Evolutionary conservation across 495 filamentous ascomycete species (phyloP), one percentile per base, ranked within the genome.

Genomic region (Echria macrotheca): DNA sequence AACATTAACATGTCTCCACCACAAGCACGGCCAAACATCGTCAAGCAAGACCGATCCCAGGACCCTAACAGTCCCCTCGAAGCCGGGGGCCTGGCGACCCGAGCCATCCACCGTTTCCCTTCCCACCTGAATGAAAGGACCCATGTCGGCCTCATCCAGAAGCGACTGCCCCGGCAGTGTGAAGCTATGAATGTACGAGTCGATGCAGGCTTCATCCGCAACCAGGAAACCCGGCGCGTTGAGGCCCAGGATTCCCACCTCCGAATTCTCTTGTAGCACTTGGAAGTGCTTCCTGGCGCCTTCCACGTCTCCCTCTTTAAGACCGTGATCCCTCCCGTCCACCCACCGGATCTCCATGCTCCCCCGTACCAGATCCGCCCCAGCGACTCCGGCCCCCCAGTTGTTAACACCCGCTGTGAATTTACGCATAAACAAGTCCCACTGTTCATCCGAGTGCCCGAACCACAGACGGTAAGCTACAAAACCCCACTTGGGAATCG

Each of bases 381-480:
- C 44, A 3, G 25, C 37, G 1, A 47, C 45, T 9, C 41, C 54
- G 7, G 24, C 35, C 1, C 46, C 46, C 45, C 50, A 53, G 15
- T 18, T 28, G 12, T 24, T 28, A 0, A 50, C 45, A 41, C 53
- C 41, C n/a, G 2, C 7, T 15, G 24, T 24, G n/a, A 57, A 57
- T 26, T 12, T 25, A 9, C 21, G 12, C 19, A 47, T 2, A 43
- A 57, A 54, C 15, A 2, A 0, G 17, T 11, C 24, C 55, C 55
- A 57, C 19, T 54, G 19, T 1, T 36, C 50, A 4, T 44, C 49
- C 7, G 46, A 47, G 14, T 47, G 41, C 0, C 42, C 40, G 32
- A 53, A 47, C 9, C n/a, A 47, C n/a, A 57, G 1, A 28, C 50
- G 46, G 41, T 57, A 57, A 21, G 11, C 55, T 4, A 57, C 47